A percentile compares a stretch with the other conserved stretches of the same genome.
These are phyloP conservation scores for Coffea eugenioides DNA, from an alignment of 257 asterid genomes.

Conservation along the genomic window DNA sequence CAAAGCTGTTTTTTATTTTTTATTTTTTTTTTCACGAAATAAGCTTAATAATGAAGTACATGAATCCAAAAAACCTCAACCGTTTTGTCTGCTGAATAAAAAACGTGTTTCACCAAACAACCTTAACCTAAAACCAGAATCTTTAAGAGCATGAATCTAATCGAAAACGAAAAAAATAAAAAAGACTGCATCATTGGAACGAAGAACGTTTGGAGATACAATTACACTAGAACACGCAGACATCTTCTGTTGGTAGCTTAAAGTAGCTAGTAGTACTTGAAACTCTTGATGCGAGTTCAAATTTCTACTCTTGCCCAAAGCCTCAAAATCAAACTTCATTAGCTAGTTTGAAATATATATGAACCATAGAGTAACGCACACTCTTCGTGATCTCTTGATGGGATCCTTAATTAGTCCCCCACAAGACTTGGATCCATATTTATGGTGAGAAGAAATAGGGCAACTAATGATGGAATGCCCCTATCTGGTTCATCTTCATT, in stretches of 20 bases:
- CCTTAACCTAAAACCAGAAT: not conserved
- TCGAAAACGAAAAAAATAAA: too few species aligned
- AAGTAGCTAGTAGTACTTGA: not conserved
- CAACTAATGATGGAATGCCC: not conserved
- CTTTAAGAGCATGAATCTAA: not conserved
- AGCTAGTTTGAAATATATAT: not conserved
- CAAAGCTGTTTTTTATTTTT: too few species aligned
- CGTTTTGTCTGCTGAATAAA: too few species aligned
- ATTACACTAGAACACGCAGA: not conserved
- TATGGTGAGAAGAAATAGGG: not conserved
- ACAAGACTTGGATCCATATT: conserved; percentile 3
- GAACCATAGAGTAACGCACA: not conserved
- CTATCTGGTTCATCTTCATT: not conserved
- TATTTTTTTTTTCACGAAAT: too few species aligned
- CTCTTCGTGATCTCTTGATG: not conserved
- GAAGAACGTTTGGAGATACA: not conserved
- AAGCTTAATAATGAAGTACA: too few species aligned
- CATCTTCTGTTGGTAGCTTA: too few species aligned
- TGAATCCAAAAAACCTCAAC: too few species aligned
- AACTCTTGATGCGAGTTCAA: not conserved
- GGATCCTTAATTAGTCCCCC: not conserved
- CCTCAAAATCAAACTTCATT: not conserved
- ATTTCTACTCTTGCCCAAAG: not conserved
- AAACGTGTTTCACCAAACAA: not conserved
- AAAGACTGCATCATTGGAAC: not conserved